phyloP scores from a whole-genome alignment of 2,329 filamentous ascomycete genomes.

The Verticillium albo-atrum region DNA sequence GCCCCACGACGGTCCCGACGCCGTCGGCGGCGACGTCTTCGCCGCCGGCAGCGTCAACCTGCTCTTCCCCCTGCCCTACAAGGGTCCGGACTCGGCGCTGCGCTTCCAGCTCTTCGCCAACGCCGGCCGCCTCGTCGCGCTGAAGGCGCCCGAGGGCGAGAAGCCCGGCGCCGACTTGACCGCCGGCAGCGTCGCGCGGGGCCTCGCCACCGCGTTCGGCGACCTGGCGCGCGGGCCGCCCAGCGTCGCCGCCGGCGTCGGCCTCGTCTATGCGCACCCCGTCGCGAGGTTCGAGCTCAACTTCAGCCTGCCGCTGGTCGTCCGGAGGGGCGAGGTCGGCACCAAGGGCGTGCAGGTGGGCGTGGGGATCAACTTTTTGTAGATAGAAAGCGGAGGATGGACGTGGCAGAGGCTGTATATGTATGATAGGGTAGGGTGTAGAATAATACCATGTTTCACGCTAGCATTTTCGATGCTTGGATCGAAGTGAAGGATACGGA shows the following conservation, averaged over 20 bases:
- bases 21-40: constrained; percentile 87
- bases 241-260: constrained; percentile 80
- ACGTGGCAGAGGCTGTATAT: not conserved
- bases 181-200: constrained; percentile 41
- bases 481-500: too few species aligned
- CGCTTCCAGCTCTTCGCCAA: constrained; percentile 90
- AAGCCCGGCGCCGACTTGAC: constrained; percentile 23
- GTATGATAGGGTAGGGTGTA: not conserved
- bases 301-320: constrained; percentile 80
- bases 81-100: constrained; percentile 78
- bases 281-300: constrained; percentile 94
- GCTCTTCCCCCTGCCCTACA: constrained; percentile 76
- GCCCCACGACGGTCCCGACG: constrained; percentile 78
- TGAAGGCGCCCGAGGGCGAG: constrained; percentile 38
- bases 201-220: constrained; percentile 57
- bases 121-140: constrained; percentile 75
- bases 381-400: constrained; percentile 28
- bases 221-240: constrained; percentile 74
- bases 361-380: constrained; percentile 95
- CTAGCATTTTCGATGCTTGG: too few species aligned
- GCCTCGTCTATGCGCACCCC: constrained; percentile 91
- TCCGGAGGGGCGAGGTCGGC: constrained; percentile 78
- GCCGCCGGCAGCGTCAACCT: constrained; percentile 85
- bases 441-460: not conserved
- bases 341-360: constrained; percentile 92